Evolutionary conservation across 345 rosid genomes (phyloP).

Genomic region (Crucihimalaya himalaica): DNA sequence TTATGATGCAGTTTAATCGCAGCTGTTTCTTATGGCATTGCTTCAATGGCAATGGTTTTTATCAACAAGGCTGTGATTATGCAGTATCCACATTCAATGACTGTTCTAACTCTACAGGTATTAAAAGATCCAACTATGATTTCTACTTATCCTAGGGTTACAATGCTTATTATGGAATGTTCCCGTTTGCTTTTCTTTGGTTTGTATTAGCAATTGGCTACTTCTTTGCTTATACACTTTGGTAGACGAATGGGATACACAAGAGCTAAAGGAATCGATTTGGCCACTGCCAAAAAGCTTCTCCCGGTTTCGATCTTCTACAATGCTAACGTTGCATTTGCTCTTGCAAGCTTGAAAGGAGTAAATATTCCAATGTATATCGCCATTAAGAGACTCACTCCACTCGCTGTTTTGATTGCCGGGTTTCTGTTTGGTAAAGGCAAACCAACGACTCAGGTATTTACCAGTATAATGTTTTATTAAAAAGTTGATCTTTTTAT

Average conservation of each 20-base stretch:
- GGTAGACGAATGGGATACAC: conserved; percentile 72
- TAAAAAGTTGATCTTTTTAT: not conserved
- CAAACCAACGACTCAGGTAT: conserved; percentile 78
- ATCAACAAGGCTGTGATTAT: conserved; percentile 90
- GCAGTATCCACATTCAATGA: conserved; percentile 87
- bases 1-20: conserved; percentile 60
- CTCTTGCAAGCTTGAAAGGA: conserved; percentile 97
- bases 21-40: conserved; percentile 85
- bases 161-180: not conserved
- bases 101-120: conserved; percentile 90
- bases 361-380: conserved; percentile 98
- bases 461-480: not conserved
- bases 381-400: conserved; percentile 95
- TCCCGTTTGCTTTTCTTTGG: not conserved
- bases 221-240: conserved; percentile 77
- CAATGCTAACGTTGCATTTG: conserved; percentile 96
- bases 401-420: conserved; percentile 80
- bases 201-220: conserved; percentile 80
- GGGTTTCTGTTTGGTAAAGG: conserved; percentile 76
- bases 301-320: conserved; percentile 84
- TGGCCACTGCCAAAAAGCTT: conserved; percentile 71
- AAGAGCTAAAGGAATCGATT: conserved; percentile 58
- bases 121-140: not conserved
- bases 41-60: conserved; percentile 99
- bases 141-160: not conserved